These are phyloP conservation scores for Cerioporus squamosus DNA, from an alignment of 1,284 basidiomycete genomes.

Conservation along the genomic window DNA sequence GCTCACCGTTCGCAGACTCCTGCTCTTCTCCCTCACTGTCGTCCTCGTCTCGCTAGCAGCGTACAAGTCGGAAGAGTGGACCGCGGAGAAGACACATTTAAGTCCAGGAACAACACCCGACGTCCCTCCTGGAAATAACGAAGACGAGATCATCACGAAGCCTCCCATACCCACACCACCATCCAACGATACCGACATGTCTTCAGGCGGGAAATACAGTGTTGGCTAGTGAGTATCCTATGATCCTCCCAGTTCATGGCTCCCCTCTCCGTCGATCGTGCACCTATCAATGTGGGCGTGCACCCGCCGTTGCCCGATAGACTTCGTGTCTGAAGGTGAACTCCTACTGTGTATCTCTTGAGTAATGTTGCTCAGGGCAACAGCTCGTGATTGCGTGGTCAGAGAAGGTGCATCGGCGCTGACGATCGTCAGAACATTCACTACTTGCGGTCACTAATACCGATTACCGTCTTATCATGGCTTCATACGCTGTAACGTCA, in stretches of 20 bases:
- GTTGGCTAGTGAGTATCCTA: constrained; percentile 74
- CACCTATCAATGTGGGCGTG: constrained; percentile 3
- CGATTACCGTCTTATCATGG: too few species aligned
- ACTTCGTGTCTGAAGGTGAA: too few species aligned
- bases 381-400: too few species aligned
- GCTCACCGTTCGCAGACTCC: constrained; percentile 20
- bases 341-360: too few species aligned
- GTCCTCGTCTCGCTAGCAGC: constrained; percentile 43
- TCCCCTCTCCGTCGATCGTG: too few species aligned
- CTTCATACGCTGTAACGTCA: too few species aligned
- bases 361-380: too few species aligned
- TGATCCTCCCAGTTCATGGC: background rate
- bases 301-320: background rate
- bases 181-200: constrained; percentile 31
- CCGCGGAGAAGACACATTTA: constrained; percentile 26
- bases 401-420: too few species aligned
- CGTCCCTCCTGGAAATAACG: constrained; percentile 14
- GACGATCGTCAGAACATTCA: too few species aligned
- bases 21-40: constrained; percentile 39
- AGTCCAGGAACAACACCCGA: constrained; percentile 17
- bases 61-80: constrained; percentile 52
- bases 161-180: constrained; percentile 17
- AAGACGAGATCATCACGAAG: constrained; percentile 16
- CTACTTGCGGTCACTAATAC: too few species aligned
- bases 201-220: constrained; percentile 61